phyloP scores from a whole-genome alignment of 441 rosid genomes.

The Pelargonium citronellum region DNA sequence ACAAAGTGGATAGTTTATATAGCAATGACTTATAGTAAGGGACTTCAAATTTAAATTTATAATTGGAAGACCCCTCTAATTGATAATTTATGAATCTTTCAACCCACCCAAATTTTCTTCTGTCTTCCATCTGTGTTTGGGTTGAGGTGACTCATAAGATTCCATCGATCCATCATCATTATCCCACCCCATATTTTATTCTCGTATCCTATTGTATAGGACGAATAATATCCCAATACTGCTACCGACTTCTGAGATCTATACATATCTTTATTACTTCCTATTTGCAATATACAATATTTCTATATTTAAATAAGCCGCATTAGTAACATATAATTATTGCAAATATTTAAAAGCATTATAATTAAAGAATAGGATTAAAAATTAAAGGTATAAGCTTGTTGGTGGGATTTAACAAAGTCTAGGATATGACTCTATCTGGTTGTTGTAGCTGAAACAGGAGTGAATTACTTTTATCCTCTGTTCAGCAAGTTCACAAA shows the following conservation, averaged over 20 bases:
- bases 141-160: not conserved
- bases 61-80: not conserved
- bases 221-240: too few relatives aligned
- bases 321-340: too few relatives aligned
- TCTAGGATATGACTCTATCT: not conserved
- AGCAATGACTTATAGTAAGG: not conserved
- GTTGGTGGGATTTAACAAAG: not conserved
- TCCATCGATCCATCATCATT: too few relatives aligned
- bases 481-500: not conserved
- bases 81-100: not conserved
- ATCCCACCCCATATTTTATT: too few relatives aligned
- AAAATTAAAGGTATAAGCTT: not conserved
- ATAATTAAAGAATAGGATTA: not conserved
- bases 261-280: too few relatives aligned
- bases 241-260: too few relatives aligned
- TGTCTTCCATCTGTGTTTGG: not conserved
- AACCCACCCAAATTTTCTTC: not conserved
- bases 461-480: not conserved
- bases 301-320: too few relatives aligned
- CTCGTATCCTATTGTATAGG: too few relatives aligned
- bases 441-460: not conserved
- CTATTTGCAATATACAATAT: too few relatives aligned
- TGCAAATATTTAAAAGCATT: too few relatives aligned
- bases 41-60: too few relatives aligned
- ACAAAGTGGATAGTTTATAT: not conserved